Percentiles rank a stretch among this genome's conserved stretches.
Conservation (phyloP, 2,329 filamentous ascomycete genomes). For the Xenoacremonium recifei region DNA sequence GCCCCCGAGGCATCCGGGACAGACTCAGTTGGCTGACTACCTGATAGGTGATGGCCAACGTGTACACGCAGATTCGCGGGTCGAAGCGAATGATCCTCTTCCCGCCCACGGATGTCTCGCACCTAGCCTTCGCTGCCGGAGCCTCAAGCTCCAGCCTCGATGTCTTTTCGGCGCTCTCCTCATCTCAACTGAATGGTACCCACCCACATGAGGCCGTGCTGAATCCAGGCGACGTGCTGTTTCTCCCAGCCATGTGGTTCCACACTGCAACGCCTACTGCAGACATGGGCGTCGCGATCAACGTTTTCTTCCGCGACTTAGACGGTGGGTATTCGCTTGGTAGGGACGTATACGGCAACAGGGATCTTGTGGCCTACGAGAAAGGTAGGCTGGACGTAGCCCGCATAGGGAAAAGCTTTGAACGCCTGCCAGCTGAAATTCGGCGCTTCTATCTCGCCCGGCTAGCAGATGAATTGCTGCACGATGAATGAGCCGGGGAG, state of each 20-base stretch:
- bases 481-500: constrained; percentile 17
- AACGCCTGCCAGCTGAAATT: constrained; percentile 62
- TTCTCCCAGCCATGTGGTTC: constrained; percentile 80
- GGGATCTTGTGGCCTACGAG: constrained; percentile 82
- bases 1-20: not conserved
- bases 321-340: constrained; percentile 67
- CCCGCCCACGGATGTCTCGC: constrained; percentile 70
- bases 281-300: constrained; percentile 72
- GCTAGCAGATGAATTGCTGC: constrained; percentile 64
- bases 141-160: constrained; percentile 78
- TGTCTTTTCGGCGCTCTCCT: constrained; percentile 56
- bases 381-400: constrained; percentile 72
- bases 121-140: constrained; percentile 70
- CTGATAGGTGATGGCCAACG: constrained; percentile 77
- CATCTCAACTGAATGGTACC: constrained; percentile 42
- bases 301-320: constrained; percentile 81
- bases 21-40: too few relatives aligned
- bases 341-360: constrained; percentile 83
- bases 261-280: constrained; percentile 67
- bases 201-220: constrained; percentile 68
- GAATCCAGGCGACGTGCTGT: constrained; percentile 72
- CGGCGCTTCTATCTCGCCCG: constrained; percentile 74
- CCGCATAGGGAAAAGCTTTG: constrained; percentile 64
- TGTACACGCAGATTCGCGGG: constrained; percentile 77
- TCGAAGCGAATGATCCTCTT: constrained; percentile 74